Conservation (phyloP, 257 asterid genomes). For the Verbascum thapsus region DNA sequence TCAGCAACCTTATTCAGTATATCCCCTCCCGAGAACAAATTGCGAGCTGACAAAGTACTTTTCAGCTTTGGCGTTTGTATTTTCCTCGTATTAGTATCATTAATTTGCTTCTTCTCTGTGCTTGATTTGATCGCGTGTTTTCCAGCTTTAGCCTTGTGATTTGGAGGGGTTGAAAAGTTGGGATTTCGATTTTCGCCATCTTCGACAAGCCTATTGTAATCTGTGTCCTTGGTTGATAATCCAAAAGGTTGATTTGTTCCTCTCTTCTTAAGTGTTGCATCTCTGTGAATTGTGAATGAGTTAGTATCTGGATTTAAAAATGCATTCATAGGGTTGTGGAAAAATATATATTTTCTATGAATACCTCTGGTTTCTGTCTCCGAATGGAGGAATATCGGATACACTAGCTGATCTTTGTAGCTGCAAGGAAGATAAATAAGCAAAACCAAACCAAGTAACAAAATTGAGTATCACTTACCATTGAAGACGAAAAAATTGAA, state of each 20-base stretch:
- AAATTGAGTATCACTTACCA: conserved; percentile 4
- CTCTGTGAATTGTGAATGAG: conserved; percentile 49
- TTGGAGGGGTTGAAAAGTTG: conserved; percentile 50
- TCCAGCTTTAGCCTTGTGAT: conserved; percentile 33
- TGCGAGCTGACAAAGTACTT: conserved; percentile 81
- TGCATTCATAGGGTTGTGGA: too few relatives aligned
- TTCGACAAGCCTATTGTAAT: conserved; percentile 40
- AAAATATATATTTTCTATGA: neutral
- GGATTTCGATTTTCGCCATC: conserved; percentile 81
- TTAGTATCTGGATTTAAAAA: conserved; percentile 9
- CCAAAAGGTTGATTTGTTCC: conserved; percentile 47
- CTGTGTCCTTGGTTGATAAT: conserved; percentile 43
- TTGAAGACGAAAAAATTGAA: conserved; percentile 1
- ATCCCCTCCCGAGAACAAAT: conserved; percentile 83
- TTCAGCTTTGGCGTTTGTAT: conserved; percentile 61
- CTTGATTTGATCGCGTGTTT: conserved; percentile 69
- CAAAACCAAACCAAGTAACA: conserved; percentile 10
- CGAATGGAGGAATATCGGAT: conserved; percentile 61
- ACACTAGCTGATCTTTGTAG: conserved; percentile 61
- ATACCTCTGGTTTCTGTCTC: conserved; percentile 71
- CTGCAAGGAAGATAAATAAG: conserved; percentile 33
- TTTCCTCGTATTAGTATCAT: too few relatives aligned
- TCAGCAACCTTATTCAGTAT: conserved; percentile 76
- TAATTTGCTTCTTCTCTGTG: conserved; percentile 51
- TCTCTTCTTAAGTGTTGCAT: conserved; percentile 73